A percentile compares a stretch with the other conserved stretches of the same genome.
These are phyloP conservation scores for Coemansia sp. DNA, from an alignment of 192 early-diverging fungal species.

Conservation along the genomic window DNA sequence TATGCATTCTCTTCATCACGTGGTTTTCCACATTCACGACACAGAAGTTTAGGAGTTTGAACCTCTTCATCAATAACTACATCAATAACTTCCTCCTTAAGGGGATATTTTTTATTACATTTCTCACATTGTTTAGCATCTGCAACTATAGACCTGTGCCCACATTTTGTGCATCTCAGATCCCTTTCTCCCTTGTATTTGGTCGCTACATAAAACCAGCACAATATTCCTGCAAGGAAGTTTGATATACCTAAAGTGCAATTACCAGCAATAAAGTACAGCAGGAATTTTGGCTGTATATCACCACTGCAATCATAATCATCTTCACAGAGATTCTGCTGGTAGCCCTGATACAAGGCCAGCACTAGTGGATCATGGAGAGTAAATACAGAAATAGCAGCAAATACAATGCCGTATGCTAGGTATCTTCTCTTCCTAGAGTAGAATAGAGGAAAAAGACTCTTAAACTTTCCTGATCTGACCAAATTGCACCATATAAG, in stretches of 20 bases:
- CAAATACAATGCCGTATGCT: neutral
- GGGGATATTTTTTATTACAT: no score
- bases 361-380: neutral
- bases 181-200: no score
- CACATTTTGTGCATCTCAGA: no score
- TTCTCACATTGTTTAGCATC: no score
- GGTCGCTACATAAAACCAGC: neutral
- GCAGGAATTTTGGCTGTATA: neutral
- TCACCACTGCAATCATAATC: neutral
- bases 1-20: no score
- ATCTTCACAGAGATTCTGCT: neutral
- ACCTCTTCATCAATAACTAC: no score
- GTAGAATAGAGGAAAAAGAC: neutral
- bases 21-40: no score
- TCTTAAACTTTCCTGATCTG: neutral
- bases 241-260: neutral
- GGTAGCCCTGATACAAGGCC: slow-evolving; percentile 2
- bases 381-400: neutral
- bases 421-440: neutral
- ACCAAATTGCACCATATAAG: neutral
- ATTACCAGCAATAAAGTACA: neutral
- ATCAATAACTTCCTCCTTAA: no score
- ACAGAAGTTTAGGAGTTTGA: no score
- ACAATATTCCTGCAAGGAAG: neutral
- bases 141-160: no score